Evolutionary conservation across 805 yeast species (phyloP), one percentile per base, ranked within the genome.

Genomic region (Saccharomyces mikatae): DNA sequence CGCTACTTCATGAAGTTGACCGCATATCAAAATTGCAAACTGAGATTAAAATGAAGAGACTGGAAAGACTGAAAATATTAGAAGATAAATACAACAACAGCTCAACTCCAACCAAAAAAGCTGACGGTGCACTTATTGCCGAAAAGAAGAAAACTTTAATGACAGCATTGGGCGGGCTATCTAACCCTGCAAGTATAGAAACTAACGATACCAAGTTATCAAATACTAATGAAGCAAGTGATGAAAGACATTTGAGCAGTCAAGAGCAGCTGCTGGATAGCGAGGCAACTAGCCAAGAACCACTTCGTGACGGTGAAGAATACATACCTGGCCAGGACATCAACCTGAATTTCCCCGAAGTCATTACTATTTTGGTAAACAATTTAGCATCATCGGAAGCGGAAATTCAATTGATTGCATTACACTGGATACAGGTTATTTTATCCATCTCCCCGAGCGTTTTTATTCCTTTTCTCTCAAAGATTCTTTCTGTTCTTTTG

Each of bases 311-410:
- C 50, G 86, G 83, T 26, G 86, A 79, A 5, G 65, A 80, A 14
- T 83, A 86, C 64, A 74, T 81, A 9, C 83, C 86, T 0, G 89
- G 90, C 3, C 97, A 90, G 67, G 96, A 91, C 65, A 82, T 90
- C 22, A 82, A 80, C 55, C 76, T 92, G 31, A 92, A 90, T 70
- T 88, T 82, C 62, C 82, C 92, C 4, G 85, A 82, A 59, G 84
- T 92, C 47, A 84, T 90, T 36, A 89, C 85, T 50, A 89, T 92
- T 46, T 69, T 94, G 50, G 80, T 92, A n/a, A 81, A 89, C 1
- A 88, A 89, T 58, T 74, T 94, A 51, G 88, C 87, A 57, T 81
- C 84, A 1, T 77, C 86, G 0, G 89, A 83, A 56, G 81, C 80
- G 47, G 88, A 88, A 61, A 87, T 91, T 48, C 95, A 89, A 67